Evolutionary conservation across 1,284 basidiomycete genomes (phyloP).

Genomic region (Tetrapyrgos nigripes): DNA sequence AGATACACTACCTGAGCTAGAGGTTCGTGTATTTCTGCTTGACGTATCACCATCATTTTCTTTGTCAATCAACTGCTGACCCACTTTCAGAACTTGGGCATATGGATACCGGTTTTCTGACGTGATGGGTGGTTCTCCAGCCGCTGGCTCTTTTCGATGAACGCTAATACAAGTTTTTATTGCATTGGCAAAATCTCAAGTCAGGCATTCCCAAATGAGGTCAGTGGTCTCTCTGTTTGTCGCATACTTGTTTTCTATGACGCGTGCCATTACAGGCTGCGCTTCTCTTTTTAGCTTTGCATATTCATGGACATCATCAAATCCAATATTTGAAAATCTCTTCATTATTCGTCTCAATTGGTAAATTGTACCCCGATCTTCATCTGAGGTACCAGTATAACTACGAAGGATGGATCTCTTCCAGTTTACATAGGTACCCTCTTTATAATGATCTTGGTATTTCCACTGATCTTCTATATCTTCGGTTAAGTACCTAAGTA

Average conservation of each 20-base stretch:
- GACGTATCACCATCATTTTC: no score
- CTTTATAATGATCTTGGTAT: neutral
- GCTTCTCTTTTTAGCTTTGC: neutral
- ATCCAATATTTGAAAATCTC: neutral
- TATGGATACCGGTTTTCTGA: no score
- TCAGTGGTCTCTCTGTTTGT: neutral
- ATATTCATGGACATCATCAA: neutral
- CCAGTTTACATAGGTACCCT: neutral
- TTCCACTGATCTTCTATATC: neutral
- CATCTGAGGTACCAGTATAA: neutral
- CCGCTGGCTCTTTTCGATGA: no score
- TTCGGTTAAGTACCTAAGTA: neutral
- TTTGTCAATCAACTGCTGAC: no score
- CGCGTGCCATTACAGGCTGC: neutral
- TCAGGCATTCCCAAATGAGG: neutral
- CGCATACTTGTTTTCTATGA: neutral
- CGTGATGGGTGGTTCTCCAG: no score
- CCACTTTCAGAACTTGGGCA: no score
- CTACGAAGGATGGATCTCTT: neutral
- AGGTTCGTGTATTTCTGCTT: no score
- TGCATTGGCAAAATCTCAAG: neutral
- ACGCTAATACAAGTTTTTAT: no score
- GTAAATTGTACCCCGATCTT: neutral
- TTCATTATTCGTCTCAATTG: neutral
- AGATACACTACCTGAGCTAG: no score